phyloP scores from a whole-genome alignment of 2,329 filamentous ascomycete genomes.

The Epichloe scottii region DNA sequence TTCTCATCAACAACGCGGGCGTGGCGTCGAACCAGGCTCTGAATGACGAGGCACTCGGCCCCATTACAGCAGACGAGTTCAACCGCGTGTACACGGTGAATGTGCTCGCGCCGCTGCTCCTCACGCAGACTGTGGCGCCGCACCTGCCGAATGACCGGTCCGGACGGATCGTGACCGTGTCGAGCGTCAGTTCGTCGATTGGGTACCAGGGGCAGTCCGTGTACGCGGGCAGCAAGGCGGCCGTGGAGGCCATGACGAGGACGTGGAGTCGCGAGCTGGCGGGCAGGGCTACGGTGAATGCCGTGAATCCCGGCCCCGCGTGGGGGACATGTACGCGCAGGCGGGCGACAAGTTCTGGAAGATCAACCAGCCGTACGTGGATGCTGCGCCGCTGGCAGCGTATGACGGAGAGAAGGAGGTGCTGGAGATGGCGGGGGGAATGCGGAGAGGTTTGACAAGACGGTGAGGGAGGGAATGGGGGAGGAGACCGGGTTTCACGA shows the following conservation, averaged over 20 bases:
- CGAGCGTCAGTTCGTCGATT: conserved; percentile 39
- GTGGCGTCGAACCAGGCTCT: conserved; percentile 52
- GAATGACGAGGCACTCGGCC: conserved; percentile 36
- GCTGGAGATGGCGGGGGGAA: conserved; percentile 18
- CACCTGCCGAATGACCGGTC: conserved; percentile 58
- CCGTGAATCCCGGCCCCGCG: conserved; percentile 44
- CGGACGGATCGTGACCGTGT: conserved; percentile 43
- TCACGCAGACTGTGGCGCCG: conserved; percentile 60
- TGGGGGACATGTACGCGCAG: conserved; percentile 37
- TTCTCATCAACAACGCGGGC: conserved; percentile 81
- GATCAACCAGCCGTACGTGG: conserved; percentile 26
- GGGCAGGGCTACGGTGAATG: conserved; percentile 41
- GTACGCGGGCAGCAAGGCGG: conserved; percentile 46
- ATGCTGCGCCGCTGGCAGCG: conserved; percentile 21
- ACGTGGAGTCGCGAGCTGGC: conserved; percentile 46
- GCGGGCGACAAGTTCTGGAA: conserved; percentile 22
- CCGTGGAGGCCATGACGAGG: conserved; percentile 45
- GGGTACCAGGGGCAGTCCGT: conserved; percentile 43
- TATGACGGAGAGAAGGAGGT: conserved; percentile 21
- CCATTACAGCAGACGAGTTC: conserved; percentile 52
- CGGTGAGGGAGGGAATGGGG: conserved; percentile 22
- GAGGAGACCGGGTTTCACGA: conserved; percentile 21
- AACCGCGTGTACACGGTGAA: conserved; percentile 65
- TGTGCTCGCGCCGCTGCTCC: conserved; percentile 66
- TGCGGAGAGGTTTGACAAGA: conserved; percentile 20